Evolutionary conservation across 805 yeast species (phyloP), one percentile per base, ranked within the genome.

Genomic region (Wickerhamomyces hampshirensis): DNA sequence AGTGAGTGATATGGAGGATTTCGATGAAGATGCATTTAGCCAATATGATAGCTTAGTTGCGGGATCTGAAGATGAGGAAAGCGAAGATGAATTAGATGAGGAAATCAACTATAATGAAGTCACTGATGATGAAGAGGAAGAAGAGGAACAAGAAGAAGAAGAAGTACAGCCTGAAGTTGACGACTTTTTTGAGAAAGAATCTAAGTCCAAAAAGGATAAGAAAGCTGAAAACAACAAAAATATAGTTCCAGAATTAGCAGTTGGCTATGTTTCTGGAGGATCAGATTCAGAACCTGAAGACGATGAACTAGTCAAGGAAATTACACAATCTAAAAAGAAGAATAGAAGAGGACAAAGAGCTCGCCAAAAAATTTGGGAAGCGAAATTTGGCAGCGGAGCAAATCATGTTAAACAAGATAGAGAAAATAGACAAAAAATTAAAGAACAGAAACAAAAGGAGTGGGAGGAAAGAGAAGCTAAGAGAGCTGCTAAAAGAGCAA

Each of bases 341-440:
- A 93, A 93, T 59, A 73, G 98, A 63, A 77, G 97, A 59, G 98
- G 98, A 18, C 98, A 93, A 65, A 72, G 98, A 42, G 98, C 97
- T 1, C 79, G 98, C 64, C 93, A 91, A 59, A 83, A 84, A 68
- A 87, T 93, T 35, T 93, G 98, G 98, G 98, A 88, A 56, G 66
- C 74, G 62, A 91, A 93, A 59, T 93, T 69, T 56, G 98, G 98
- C 18, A 59, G 59, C 14, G 65, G 68, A 18, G 98, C 98, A n/a
- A 80, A 77, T 38, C 98, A 93, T 58, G 73, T 89, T 17, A 68
- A 75, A 52, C 73, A 78, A 47, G 84, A 84, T 49, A 61, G 68
- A n/a, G 76, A 70, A 32, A 69, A 78, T 28, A 58, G 64, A 19
- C 63, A 60, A 30, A 71, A 71, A 30, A 82, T 79, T 43, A 66